Evolutionary conservation across 2,329 filamentous ascomycete genomes (phyloP).

Genomic region (Aspergillus tubingensis): DNA sequence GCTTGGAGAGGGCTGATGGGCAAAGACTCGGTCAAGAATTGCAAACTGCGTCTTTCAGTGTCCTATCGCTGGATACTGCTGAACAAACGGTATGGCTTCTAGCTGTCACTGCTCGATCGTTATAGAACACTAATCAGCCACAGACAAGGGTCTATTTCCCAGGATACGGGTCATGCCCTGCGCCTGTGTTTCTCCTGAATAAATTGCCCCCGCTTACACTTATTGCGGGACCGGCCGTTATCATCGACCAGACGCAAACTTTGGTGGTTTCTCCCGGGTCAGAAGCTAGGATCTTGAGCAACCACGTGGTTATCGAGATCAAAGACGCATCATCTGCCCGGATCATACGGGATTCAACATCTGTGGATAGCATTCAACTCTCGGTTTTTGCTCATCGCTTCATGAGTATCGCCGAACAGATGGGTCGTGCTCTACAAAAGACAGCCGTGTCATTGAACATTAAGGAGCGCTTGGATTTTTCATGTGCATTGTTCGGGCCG

Average conservation of each 20-base stretch:
- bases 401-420: constrained; percentile 84
- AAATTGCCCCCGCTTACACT: background rate
- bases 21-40: constrained; percentile 14
- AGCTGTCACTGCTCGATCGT: background rate
- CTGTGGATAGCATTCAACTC: constrained; percentile 50
- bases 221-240: constrained; percentile 36
- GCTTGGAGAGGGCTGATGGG: background rate
- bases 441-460: constrained; percentile 74
- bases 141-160: background rate
- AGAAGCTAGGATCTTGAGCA: constrained; percentile 39
- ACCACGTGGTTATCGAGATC: constrained; percentile 44
- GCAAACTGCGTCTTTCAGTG: background rate
- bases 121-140: background rate
- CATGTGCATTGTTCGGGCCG: constrained; percentile 75
- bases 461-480: constrained; percentile 82
- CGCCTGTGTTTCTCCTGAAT: background rate
- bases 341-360: no score
- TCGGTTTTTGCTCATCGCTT: constrained; percentile 80
- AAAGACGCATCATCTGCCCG: background rate
- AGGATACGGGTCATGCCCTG: background rate
- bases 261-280: constrained; percentile 45
- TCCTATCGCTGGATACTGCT: background rate
- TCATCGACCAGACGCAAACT: constrained; percentile 49
- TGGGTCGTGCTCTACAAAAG: constrained; percentile 77
- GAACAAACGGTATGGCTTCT: background rate